Percentiles rank a stretch among this genome's conserved stretches.
phyloP scores from a whole-genome alignment of 345 rosid species.

The Geranium brycei region DNA sequence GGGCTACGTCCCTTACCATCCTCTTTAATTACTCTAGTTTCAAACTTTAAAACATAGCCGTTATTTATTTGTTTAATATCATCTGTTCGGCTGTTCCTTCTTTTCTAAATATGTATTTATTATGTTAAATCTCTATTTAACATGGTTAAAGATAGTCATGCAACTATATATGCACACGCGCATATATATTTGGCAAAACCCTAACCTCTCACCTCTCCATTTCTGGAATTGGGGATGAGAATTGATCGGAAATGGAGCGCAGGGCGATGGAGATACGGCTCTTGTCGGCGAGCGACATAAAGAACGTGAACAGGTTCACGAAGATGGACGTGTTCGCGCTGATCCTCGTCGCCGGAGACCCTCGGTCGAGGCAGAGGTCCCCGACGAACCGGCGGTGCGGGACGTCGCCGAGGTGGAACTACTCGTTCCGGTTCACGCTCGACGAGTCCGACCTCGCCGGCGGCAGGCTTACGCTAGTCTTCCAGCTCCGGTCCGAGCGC shows the following conservation, averaged over 20 bases:
- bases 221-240: no score
- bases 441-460: neutral
- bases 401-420: constrained; percentile 12
- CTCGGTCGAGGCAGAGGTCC: neutral
- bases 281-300: constrained; percentile 8
- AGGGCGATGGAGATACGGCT: constrained; percentile 6
- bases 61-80: no score
- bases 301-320: constrained; percentile 6
- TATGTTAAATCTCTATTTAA: no score
- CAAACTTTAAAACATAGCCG: no score
- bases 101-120: no score
- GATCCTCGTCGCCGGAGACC: constrained; percentile 7
- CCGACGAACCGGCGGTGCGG: constrained; percentile 5
- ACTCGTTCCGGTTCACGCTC: constrained; percentile 8
- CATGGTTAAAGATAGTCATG: no score
- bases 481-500: constrained; percentile 2
- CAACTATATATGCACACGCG: no score
- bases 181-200: no score
- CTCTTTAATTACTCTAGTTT: constrained; percentile 36
- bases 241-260: neutral
- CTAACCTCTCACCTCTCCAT: no score
- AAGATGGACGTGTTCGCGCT: constrained; percentile 13
- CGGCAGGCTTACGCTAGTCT: neutral
- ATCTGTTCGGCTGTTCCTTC: no score
- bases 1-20: constrained; percentile 91